Evolutionary conservation across 768 basidiomycete species (phyloP), one percentile per base, ranked within the genome.

Genomic region (Serendipita sp.): DNA sequence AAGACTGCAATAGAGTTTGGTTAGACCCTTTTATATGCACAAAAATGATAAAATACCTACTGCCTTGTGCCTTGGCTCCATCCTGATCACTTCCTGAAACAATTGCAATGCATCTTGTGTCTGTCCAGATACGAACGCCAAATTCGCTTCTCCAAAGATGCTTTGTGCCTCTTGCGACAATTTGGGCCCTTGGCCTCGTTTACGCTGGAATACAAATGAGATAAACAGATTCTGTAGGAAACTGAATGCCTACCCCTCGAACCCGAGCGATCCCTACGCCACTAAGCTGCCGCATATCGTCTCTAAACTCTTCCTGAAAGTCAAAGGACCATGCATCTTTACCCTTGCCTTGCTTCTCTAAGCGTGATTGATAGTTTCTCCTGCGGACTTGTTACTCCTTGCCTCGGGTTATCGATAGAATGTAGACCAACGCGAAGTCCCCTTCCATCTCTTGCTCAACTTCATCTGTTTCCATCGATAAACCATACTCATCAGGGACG

Each of bases 61-160:
- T 1, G 83, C 75, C 0, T 80, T 78, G 1, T 92, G 88, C 16
- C 88, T 83, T 1, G 94, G 92, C 72, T 99, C 95, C 65, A 93
- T 90, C 7, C 91, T 83, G 64, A 99, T 92, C 68, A 96, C 89
- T 71, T 98, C 92, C 71, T 87, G 85, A 82, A 93, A 89, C 30
- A 86, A 80, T 18, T 83, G 81, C 41, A 92, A 84, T 0, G 92
- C 86, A 68, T 86, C 80, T 2, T 78, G 74, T 7, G 84, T 75
- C 64, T 90, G 75, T 66, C 77, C 81, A 69, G 86, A 83, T 60
- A 94, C 82, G 73, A 90, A 96, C 2, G 88, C 87, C 70, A 88
- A 83, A 71, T 93, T 94, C 24, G 89, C 94, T 64, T 87, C 84
- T 32, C 92, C 91, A 62, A 97, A 83, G 16, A 95, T 67, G 3